Base-by-base conservation (phyloP, 257 asterid species). In the Scutellaria baicalensis region DNA sequence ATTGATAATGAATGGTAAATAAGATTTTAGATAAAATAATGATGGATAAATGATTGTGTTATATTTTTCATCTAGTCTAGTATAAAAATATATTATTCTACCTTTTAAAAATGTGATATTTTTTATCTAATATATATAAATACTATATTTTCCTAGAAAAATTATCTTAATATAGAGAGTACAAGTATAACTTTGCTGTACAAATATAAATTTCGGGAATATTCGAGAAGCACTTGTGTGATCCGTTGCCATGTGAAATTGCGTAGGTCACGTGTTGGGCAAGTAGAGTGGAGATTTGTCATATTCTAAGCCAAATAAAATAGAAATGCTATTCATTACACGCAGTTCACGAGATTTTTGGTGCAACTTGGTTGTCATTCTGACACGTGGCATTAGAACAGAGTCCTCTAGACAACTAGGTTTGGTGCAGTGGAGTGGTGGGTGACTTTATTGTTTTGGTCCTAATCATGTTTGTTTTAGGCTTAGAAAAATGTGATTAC, bases 211-310 rank as follows among this genome's bases (percentile, higher is more conserved):
- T 13, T 13, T 54, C 0, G 16, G 11, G 74, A 27, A 50, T 67
- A 67, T 74, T 49, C 60, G 0, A 7, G 38, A 36, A 35, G 33
- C 21, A 14, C 31, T 54, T 14, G 47, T 39, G 17, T 10, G 57
- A 45, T 52, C 56, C 52, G 60, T 35, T 12, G 12, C 4, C 23
- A 8, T 49, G 51, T 23, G 12, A 36, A 40, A 49, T 3, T 12
- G 10, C 18, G 65, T 36, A 16, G 8, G 33, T 74, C 78, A 74
- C 78, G 64, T 67, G 79, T 44, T 63, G 42, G 55, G 47, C 39
- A n/a, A 45, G 66, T 8, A 33, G 59, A 8, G 47, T 11, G 1
- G 66, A 75, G 66, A 75, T 42, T 52, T 75, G 79, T 54, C 64
- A 6, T 62, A 33, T 61, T 68, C 11, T 59, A 21, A 59, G 17